A percentile compares a stretch with the other conserved stretches of the same genome.
Conservation (phyloP, 208 protist genomes). For the Zelonia costaricensis region DNA sequence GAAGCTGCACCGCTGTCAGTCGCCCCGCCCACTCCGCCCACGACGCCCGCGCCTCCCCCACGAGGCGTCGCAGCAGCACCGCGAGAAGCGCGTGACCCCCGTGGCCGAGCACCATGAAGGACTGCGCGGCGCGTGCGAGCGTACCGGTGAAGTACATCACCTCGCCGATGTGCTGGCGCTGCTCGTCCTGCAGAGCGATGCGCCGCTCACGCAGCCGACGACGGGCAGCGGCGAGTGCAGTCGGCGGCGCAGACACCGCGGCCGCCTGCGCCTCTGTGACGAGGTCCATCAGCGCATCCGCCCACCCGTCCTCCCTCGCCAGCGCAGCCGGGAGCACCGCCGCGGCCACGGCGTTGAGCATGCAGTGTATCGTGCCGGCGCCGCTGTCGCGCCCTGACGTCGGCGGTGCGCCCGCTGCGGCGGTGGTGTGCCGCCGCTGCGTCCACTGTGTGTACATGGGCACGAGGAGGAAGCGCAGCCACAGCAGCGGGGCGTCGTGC, state of each 20-base stretch:
- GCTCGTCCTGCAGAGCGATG: conserved; percentile 4
- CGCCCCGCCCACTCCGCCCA: conserved; percentile 27
- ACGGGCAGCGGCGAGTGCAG: too few relatives aligned
- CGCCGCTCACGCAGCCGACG: not conserved
- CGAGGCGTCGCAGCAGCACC: conserved; percentile 5
- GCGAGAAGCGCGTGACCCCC: conserved; percentile 14
- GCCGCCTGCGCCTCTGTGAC: not conserved
- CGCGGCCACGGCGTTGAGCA: too few relatives aligned
- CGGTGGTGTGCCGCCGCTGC: conserved; percentile 5
- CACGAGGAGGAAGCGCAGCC: conserved; percentile 27
- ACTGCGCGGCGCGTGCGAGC: conserved; percentile 24
- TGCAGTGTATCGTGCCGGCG: too few relatives aligned
- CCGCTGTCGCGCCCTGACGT: not conserved
- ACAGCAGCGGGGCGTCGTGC: conserved; percentile 28
- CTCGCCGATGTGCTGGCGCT: conserved; percentile 15
- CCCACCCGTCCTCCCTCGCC: not conserved
- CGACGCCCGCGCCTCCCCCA: conserved; percentile 11
- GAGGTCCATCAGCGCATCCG: not conserved
- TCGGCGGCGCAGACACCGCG: too few relatives aligned
- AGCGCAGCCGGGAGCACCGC: too few relatives aligned
- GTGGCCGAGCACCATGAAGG: conserved; percentile 19
- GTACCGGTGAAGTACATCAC: conserved; percentile 25
- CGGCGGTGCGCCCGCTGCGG: not conserved
- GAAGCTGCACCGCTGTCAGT: conserved; percentile 1
- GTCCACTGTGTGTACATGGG: conserved; percentile 31